Evolutionary conservation across 1,284 basidiomycete species (phyloP), one percentile per base, ranked within the genome.

Genomic region (Ganoderma lucidum): DNA sequence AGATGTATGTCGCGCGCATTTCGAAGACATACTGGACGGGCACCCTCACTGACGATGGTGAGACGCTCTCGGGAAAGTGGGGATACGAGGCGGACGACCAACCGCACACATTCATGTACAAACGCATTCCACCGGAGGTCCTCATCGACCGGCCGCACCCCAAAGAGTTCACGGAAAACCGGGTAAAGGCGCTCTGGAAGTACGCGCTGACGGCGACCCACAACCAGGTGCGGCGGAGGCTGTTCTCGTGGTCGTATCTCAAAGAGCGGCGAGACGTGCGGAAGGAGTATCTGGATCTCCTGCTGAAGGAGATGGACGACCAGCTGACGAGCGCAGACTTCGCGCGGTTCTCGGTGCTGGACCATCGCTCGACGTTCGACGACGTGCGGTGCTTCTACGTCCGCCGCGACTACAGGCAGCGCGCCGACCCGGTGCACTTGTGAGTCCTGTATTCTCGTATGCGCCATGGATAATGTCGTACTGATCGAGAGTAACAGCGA

Each of bases 221-320:
- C 37, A 62, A 68, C 15, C 48, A 66, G 35, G 68, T 70, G n/a
- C 68, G 64, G 8, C 61, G 68, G 39, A 66, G 48, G 56, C 60
- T 69, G 58, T 65, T 71, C 65, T 69, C 70, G 39, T 71, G 70
- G 70, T 69, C 67, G 39, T 63, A 53, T 10, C n/a, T 71, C 63
- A 68, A 67, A 45, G 67, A 67, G n/a, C 64, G 70, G 17, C 70
- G 70, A 15, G 67, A 67, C 37, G 55, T 66, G 23, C 44, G 64
- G 44, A 10, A n/a, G 12, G 65, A 71, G n/a, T 71, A 71, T 28
- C 30, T 71, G 15, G 60, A 67, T 17, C 55, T 69, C 2, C 32
- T 67, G 15, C 60, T 63, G 37, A 65, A 65, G 8, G 70, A 71
- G 30, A 58, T n/a, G 32, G 65, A 71, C 32, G 19, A 23, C 6